These are phyloP conservation scores for Exsudoporus frostii DNA, from an alignment of 768 basidiomycete genomes.

Conservation along the genomic window DNA sequence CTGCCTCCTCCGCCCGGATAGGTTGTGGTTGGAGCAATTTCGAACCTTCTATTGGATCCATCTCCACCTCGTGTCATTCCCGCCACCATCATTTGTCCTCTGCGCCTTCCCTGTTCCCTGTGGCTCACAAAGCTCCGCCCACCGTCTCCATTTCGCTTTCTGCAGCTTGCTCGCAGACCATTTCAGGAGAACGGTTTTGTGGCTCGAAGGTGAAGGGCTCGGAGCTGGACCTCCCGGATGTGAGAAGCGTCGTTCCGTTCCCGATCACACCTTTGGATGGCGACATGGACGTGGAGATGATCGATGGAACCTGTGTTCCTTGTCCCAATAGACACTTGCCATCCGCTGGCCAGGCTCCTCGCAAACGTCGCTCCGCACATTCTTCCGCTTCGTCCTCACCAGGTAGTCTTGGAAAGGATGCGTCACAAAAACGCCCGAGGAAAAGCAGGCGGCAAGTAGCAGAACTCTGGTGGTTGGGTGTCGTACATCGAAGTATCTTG, in stretches of 20 bases:
- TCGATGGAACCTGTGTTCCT: slow-evolving; percentile 23
- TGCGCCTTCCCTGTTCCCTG: slow-evolving; percentile 16
- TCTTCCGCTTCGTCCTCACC: slow-evolving; percentile 27
- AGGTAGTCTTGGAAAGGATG: slow-evolving; percentile 9
- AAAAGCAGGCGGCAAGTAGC: slow-evolving; percentile 31
- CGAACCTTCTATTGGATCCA: slow-evolving; percentile 1
- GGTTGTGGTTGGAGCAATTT: slow-evolving; percentile 8
- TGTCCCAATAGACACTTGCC: neutral
- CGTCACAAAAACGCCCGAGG: slow-evolving; percentile 31
- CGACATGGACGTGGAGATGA: slow-evolving; percentile 25
- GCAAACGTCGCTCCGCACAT: slow-evolving; percentile 35
- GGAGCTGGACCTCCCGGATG: slow-evolving; percentile 27
- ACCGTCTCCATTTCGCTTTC: slow-evolving; percentile 40
- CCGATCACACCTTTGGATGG: slow-evolving; percentile 29
- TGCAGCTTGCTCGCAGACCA: slow-evolving; percentile 28
- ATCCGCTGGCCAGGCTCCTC: slow-evolving; percentile 8
- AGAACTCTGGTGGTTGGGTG: slow-evolving; percentile 37
- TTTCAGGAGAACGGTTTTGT: neutral
- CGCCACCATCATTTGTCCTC: slow-evolving; percentile 7
- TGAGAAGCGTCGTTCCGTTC: slow-evolving; percentile 36
- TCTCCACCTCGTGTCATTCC: neutral
- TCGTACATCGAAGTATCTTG: slow-evolving; percentile 35
- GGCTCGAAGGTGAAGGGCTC: slow-evolving; percentile 5
- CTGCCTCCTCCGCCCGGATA: slow-evolving; percentile 16
- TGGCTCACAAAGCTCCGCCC: slow-evolving; percentile 34